Evolutionary conservation across 2,329 filamentous ascomycete genomes (phyloP), one percentile per base, ranked within the genome.

Genomic region (Phyllosticta citriasiana): DNA sequence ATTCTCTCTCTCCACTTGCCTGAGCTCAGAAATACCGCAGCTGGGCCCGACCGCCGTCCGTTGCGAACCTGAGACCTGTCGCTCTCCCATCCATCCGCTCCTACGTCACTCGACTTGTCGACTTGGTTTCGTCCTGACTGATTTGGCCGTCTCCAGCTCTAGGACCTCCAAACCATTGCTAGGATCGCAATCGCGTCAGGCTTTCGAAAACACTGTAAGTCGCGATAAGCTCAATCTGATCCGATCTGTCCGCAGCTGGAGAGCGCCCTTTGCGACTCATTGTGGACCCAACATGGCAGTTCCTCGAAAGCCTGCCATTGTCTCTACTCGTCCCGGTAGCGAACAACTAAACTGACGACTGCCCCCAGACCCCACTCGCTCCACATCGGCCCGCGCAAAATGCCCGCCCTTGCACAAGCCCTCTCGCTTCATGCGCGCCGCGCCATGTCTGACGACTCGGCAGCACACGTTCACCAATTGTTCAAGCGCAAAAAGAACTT

Each of bases 401-500:
- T 60, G 61, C 56, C 56, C 25, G 57, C 61, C 22, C 35, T 62
- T 22, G 56, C 52, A 26, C 55, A 7, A 40, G 27, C 27, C 25
- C 57, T 33, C 53, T 53, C 25, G 19, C 30, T 25, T 35, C 40
- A 27, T 7, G 51, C 57, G 35, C 51, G 25, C 10, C 22, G 50
- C 27, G 47, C 57, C 19, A 25, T 19, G 24, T 70, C 71, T 66
- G 70, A 68, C 70, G 71, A 73, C 64, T 68, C 66, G 59, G 68
- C 70, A 59, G 68, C 70, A 61, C 64, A 73, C 66, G 67, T 68
- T 68, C 71, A 74, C 66, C 69, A 69, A 68, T 71, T 74, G 57
- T 67, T 84, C 64, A 69, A 75, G 68, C 84, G 80, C 76, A 79
- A 78, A 64, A 68, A 70, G 61, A 83, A 85, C 77, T 87, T 82